Percentiles rank a stretch among this genome's conserved stretches.
phyloP scores from a whole-genome alignment of 225 moss, liverwort and hornwort genomes.

The Physcomitrellopsis africana region DNA sequence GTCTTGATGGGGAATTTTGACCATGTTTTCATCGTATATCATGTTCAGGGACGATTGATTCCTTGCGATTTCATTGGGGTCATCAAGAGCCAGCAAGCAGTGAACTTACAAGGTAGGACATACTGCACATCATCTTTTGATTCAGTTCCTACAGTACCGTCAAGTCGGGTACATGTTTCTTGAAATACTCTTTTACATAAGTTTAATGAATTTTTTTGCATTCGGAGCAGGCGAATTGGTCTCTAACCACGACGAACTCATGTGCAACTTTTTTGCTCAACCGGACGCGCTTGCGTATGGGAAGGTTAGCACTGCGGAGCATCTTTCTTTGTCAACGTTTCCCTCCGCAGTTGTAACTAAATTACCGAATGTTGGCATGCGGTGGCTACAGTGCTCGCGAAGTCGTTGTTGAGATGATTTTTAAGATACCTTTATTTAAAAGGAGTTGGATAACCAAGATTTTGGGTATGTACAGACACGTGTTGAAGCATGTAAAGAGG shows the following conservation, averaged over 20 bases:
- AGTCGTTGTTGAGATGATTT: slow-evolving; percentile 4
- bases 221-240: slow-evolving; percentile 77
- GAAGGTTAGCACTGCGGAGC: slow-evolving; percentile 57
- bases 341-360: neutral
- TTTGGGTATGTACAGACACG: slow-evolving; percentile 61
- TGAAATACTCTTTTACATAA: slow-evolving; percentile 14
- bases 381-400: neutral
- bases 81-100: slow-evolving; percentile 97
- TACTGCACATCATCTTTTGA: neutral
- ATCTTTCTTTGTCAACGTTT: neutral
- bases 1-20: neutral
- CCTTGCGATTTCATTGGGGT: slow-evolving; percentile 98
- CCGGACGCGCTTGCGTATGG: slow-evolving; percentile 97
- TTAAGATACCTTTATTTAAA: neutral
- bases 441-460: slow-evolving; percentile 5
- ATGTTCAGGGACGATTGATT: slow-evolving; percentile 84
- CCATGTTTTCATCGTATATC: neutral
- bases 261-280: slow-evolving; percentile 99
- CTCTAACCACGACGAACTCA: slow-evolving; percentile 97
- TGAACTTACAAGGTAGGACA: slow-evolving; percentile 77
- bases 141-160: slow-evolving; percentile 15
- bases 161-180: neutral
- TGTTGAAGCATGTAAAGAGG: slow-evolving; percentile 80
- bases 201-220: slow-evolving; percentile 5
- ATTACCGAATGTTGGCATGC: neutral